phyloP scores from a whole-genome alignment of 1,139 yeast species.

The Saccharomycopsis hybrid region DNA sequence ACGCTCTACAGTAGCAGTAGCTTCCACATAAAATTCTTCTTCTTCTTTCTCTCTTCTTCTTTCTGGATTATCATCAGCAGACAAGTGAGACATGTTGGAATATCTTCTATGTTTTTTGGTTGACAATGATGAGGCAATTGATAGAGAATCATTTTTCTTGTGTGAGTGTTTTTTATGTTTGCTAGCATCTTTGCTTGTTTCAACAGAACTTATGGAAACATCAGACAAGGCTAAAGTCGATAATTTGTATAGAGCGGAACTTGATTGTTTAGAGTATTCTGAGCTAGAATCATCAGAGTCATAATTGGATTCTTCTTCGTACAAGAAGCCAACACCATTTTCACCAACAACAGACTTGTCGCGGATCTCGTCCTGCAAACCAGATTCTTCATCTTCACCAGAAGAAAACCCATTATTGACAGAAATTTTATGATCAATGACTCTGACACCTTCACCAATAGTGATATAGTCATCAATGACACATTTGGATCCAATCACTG shows the following conservation, averaged over 20 bases:
- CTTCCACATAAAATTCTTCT: slow-evolving; percentile 82
- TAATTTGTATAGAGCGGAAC: slow-evolving; percentile 48
- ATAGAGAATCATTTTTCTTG: slow-evolving; percentile 23
- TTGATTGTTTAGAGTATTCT: slow-evolving; percentile 19
- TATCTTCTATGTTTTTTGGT: slow-evolving; percentile 19
- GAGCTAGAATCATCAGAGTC: slow-evolving; percentile 30
- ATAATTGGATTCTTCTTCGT: slow-evolving; percentile 45
- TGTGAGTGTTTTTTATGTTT: slow-evolving; percentile 24
- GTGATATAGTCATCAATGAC: slow-evolving; percentile 46
- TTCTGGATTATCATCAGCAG: slow-evolving; percentile 23
- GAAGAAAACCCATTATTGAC: slow-evolving; percentile 2
- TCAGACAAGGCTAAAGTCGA: slow-evolving; percentile 68
- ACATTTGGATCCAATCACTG: slow-evolving; percentile 77
- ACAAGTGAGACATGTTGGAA: slow-evolving; percentile 36
- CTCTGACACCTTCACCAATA: slow-evolving; percentile 45
- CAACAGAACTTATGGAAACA: slow-evolving; percentile 58
- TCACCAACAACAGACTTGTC: slow-evolving; percentile 42
- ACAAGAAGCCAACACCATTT: slow-evolving; percentile 54
- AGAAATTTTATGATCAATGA: slow-evolving; percentile 37
- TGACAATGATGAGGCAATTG: slow-evolving; percentile 12
- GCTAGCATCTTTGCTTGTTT: background rate
- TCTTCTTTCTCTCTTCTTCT: slow-evolving; percentile 42
- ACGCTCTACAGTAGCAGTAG: slow-evolving; percentile 86
- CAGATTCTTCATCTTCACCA: slow-evolving; percentile 11
- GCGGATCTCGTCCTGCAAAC: background rate